These are phyloP conservation scores for Calonectria crousiana DNA, from an alignment of 2,329 filamentous ascomycete genomes.

Conservation along the genomic window DNA sequence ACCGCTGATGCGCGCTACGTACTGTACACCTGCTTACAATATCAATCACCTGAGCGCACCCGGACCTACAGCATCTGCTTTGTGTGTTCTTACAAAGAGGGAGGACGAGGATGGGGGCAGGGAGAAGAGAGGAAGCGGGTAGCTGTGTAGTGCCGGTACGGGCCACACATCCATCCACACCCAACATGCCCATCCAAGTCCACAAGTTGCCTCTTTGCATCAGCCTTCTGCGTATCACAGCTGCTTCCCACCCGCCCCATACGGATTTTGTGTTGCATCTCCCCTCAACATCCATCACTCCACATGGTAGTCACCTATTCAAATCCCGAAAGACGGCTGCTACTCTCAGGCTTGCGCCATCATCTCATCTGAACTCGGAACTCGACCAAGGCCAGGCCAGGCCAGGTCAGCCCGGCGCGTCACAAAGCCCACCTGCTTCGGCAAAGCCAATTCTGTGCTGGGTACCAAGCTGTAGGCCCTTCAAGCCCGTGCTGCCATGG, in stretches of 20 bases:
- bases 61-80: background rate
- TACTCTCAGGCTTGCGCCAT: background rate
- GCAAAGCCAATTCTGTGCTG: background rate
- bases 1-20: background rate
- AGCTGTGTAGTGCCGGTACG: background rate
- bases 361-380: background rate
- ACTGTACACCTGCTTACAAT: background rate
- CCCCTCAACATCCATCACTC: constrained; percentile 2
- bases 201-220: constrained; percentile 3
- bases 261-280: constrained; percentile 1
- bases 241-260: background rate
- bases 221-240: background rate
- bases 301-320: background rate
- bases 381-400: background rate
- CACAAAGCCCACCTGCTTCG: background rate
- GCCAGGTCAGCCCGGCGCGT: background rate
- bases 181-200: background rate
- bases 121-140: background rate
- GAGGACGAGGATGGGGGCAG: background rate
- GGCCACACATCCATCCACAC: background rate
- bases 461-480: background rate
- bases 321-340: background rate
- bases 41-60: background rate
- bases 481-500: background rate
- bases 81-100: background rate